phyloP scores from a whole-genome alignment of 495 filamentous ascomycete genomes.

The Sabuloglossum arenarium region DNA sequence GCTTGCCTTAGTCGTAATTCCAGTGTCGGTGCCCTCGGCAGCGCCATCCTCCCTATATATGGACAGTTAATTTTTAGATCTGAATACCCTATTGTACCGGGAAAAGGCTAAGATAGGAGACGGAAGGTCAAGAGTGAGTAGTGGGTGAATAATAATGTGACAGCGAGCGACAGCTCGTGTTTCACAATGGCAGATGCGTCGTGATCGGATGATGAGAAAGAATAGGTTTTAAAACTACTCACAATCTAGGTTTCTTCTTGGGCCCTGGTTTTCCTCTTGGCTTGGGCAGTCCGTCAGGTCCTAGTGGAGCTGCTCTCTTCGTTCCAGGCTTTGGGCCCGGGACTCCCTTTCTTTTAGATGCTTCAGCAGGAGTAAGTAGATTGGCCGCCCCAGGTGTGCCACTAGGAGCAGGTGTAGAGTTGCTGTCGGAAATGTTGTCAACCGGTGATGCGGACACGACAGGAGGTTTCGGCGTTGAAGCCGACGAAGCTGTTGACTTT shows the following conservation, averaged over 20 bases:
- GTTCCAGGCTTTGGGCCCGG: conserved; percentile 32
- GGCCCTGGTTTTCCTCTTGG: conserved; percentile 72
- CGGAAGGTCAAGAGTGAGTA: background rate
- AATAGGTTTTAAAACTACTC: conserved; percentile 22
- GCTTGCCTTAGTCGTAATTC: conserved; percentile 4
- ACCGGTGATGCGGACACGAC: conserved; percentile 4
- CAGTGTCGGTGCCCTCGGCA: conserved; percentile 7
- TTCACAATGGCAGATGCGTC: background rate
- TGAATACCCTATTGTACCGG: background rate
- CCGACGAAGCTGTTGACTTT: conserved; percentile 1
- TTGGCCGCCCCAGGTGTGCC: conserved; percentile 20
- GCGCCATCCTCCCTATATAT: conserved; percentile 12
- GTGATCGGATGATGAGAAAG: background rate
- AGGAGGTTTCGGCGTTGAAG: conserved; percentile 1
- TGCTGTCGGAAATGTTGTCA: conserved; percentile 28
- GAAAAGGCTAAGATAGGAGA: background rate
- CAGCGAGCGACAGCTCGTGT: background rate
- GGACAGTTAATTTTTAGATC: background rate
- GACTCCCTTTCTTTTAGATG: conserved; percentile 38
- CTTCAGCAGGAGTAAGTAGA: conserved; percentile 24
- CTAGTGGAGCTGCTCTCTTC: conserved; percentile 38
- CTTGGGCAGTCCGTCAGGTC: conserved; percentile 36
- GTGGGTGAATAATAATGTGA: background rate
- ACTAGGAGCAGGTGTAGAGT: conserved; percentile 21
- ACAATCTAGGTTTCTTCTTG: conserved; percentile 90